Evolutionary conservation across 805 yeast genomes (phyloP), one percentile per base, ranked within the genome.

Genomic region (Ogataea trehalophila): DNA sequence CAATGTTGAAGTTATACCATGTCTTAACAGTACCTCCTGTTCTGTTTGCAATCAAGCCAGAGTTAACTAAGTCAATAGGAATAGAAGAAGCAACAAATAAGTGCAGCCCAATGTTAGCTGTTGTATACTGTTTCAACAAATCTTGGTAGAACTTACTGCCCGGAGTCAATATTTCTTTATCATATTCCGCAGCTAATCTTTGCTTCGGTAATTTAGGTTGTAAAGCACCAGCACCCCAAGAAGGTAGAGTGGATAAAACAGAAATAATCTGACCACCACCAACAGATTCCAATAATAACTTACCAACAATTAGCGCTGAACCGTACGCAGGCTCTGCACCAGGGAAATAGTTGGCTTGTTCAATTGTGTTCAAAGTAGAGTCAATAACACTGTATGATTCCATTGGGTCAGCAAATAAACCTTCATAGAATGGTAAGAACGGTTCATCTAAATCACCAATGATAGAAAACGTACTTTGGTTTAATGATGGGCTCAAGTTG

Each of bases 221-320:
- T 45, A 85, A 72, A 9, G 76, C 71, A 4, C 97, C 97, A 0
- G 89, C 84, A 0, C 96, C 96, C 75, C 81, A 75, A 1, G 87
- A 76, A 6, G 99, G 97, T 37, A 89, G 64, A 2, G 82, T 69
- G 2, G 87, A 75, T 38, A 91, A 67, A 4, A 86, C 65, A 0
- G 87, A 76, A 20, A 85, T 76, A 33, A 92, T 81, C 56, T 91
- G 87, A 50, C 98, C 99, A 51, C 94, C 94, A 8, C 94, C 96
- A 33, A 74, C 75, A 20, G 69, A 66, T 39, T 74, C 74, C 26
- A 90, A 69, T 6, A 89, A 82, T 44, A 77, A 60, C 55, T 74
- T 68, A 0, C 95, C 92, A 2, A 84, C 80, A 46, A 81, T 72
- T 33, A 89, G 65, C 0, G 95, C 97, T 3, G 87, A 79, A 0